Conservation (phyloP, 345 rosid species). For the Litchi chinensis region DNA sequence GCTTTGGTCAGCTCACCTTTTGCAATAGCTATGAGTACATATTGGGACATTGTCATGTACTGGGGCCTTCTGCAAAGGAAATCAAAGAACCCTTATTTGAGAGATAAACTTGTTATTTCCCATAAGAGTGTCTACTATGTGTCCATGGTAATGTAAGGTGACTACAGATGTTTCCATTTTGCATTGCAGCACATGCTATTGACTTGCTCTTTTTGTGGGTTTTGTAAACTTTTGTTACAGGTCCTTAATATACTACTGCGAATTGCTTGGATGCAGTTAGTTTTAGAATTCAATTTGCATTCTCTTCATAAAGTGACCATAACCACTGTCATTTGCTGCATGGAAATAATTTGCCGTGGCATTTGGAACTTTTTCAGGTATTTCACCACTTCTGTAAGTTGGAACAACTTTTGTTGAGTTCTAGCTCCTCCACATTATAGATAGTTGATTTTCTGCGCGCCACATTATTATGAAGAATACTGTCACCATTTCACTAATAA, state of each 20-base stretch:
- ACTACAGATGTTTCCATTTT: not conserved
- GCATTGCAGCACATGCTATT: not conserved
- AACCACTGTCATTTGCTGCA: conserved; percentile 49
- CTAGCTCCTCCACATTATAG: not conserved
- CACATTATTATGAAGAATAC: not conserved
- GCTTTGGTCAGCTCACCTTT: conserved; percentile 64
- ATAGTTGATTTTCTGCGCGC: not conserved
- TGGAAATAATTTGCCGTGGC: conserved; percentile 67
- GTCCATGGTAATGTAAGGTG: conserved; percentile 57
- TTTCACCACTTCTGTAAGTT: not conserved
- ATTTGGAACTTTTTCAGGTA: conserved; percentile 89
- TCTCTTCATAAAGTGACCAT: conserved; percentile 50
- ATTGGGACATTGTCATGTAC: conserved; percentile 71
- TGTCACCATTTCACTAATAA: not conserved
- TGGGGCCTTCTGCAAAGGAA: conserved; percentile 76
- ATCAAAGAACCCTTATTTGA: conserved; percentile 58
- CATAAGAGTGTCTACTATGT: conserved; percentile 63
- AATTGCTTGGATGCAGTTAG: conserved; percentile 69
- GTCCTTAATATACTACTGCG: conserved; percentile 55
- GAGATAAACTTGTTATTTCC: conserved; percentile 65
- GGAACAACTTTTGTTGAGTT: not conserved
- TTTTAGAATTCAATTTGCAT: conserved; percentile 51
- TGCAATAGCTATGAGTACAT: conserved; percentile 51
- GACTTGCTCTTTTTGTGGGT: conserved; percentile 3
- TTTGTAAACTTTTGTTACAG: conserved; percentile 27